phyloP scores from a whole-genome alignment of 2,329 filamentous ascomycete genomes.

The Ploettnerulaceae sp. region DNA sequence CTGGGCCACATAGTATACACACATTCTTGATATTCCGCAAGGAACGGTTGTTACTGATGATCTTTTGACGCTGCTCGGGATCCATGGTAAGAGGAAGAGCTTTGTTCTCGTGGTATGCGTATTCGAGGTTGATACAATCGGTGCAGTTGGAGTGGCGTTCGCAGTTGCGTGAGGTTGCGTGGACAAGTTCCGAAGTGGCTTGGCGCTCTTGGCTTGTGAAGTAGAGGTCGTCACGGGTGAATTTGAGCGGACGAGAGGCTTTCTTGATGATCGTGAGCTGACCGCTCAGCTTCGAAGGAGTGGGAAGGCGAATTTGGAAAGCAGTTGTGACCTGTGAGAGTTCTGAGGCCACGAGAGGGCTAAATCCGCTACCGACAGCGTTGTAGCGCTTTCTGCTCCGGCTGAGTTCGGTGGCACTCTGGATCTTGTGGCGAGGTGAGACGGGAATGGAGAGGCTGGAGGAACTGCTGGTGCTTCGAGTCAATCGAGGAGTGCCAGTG shows the following conservation, averaged over 20 bases:
- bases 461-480: not conserved
- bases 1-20: constrained; percentile 5
- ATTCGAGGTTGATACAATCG: constrained; percentile 24
- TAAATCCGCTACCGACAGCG: constrained; percentile 1
- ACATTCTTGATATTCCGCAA: constrained; percentile 36
- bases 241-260: not conserved
- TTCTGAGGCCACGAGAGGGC: not conserved
- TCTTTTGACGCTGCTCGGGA: constrained; percentile 32
- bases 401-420: not conserved
- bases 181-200: constrained; percentile 13
- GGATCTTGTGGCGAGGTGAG: not conserved
- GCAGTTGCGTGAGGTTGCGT: constrained; percentile 8
- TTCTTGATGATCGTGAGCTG: not conserved
- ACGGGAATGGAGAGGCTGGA: not conserved
- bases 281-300: not conserved
- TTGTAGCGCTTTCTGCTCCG: no score
- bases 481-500: no score
- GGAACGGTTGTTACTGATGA: constrained; percentile 34
- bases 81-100: constrained; percentile 28
- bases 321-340: not conserved
- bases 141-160: constrained; percentile 24
- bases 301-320: not conserved
- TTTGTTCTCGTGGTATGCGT: constrained; percentile 25
- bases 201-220: constrained; percentile 21
- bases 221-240: constrained; percentile 7